A percentile compares a stretch with the other conserved stretches of the same genome.
Conservation (phyloP, 2,329 filamentous ascomycete genomes). For the Pezicula radicicola region DNA sequence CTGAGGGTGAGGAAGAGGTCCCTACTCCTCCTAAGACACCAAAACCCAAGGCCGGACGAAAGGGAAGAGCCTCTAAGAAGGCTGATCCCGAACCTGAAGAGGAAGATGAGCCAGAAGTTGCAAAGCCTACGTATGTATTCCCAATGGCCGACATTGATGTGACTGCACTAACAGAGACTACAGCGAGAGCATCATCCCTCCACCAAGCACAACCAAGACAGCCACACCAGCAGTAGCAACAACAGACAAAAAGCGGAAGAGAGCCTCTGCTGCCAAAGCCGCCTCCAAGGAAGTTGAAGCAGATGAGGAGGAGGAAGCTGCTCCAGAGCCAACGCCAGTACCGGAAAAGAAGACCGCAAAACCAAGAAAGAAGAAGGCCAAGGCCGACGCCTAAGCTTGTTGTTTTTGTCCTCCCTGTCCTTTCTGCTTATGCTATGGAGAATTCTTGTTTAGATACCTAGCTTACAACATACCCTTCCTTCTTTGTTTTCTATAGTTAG, state of each 20-base stretch:
- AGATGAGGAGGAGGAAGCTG: slow-evolving; percentile 44
- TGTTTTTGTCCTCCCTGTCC: too few species aligned
- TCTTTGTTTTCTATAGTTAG: too few species aligned
- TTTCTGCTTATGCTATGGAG: too few species aligned
- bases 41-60: slow-evolving; percentile 45
- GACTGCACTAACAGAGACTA: background rate
- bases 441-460: too few species aligned
- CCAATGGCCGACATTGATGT: slow-evolving; percentile 10
- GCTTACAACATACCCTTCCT: too few species aligned
- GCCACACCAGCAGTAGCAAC: slow-evolving; percentile 31
- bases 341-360: slow-evolving; percentile 19
- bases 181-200: slow-evolving; percentile 13
- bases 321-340: slow-evolving; percentile 9
- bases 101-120: slow-evolving; percentile 28
- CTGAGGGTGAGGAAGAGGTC: slow-evolving; percentile 40
- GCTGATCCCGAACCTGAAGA: slow-evolving; percentile 32
- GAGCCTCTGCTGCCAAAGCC: slow-evolving; percentile 47
- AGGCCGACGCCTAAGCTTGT: slow-evolving; percentile 48
- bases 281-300: slow-evolving; percentile 9
- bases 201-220: slow-evolving; percentile 14
- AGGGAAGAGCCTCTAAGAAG: slow-evolving; percentile 18
- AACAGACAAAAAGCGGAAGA: slow-evolving; percentile 62
- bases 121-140: background rate
- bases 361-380: slow-evolving; percentile 36
- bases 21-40: slow-evolving; percentile 51